Evolutionary conservation across 2,329 filamentous ascomycete genomes (phyloP), one percentile per base, ranked within the genome.

Genomic region (Fusarium cyanostomum): DNA sequence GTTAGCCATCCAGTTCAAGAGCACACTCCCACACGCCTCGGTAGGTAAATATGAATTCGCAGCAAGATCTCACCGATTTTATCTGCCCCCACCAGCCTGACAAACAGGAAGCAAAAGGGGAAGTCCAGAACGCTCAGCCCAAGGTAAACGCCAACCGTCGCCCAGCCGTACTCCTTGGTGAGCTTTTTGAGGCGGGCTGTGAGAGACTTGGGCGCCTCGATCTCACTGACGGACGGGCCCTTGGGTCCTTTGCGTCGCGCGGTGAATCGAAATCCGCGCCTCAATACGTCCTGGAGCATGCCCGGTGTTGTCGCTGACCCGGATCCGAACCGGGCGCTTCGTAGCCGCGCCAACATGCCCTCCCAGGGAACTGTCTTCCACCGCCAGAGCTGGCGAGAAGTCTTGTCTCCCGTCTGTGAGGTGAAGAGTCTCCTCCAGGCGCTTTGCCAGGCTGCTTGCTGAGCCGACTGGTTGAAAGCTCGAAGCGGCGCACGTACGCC

Each of bases 101-200:
- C 95, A 9, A 95, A 87, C 52, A 96, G 78, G 79, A 97, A 99
- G 79, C 94, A 98, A 74, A 98, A 92, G 1, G 95, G 95, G 66
- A 98, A 96, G 78, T 99, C 95, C 48, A 97, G 79, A 33, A 91
- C 90, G 37, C 91, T 94, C 52, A 99, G 79, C 1, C 82, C 83
- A 10, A 97, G 77, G 77, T 99, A 99, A 12, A 99, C 92, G n/a
- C 93, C 94, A 6, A 97, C 78, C 1, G 94, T 94, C 4, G 91
- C 86, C 92, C 94, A 98, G 35, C 95, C 95, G 76, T 99, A 99
- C 76, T 98, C 94, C 64, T 89, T 88, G 3, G 90, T 93, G 41
- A 99, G 85, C 74, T 92, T 92, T 77, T 89, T 93, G 73, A 98
- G 80, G 24, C 90, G 85, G 63, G 88, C 87, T 3, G 89, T 89